A percentile compares a stretch with the other conserved stretches of the same genome.
Evolutionary conservation across 2,329 filamentous ascomycete species (phyloP).

Genomic region (Colletotrichum acutatum): DNA sequence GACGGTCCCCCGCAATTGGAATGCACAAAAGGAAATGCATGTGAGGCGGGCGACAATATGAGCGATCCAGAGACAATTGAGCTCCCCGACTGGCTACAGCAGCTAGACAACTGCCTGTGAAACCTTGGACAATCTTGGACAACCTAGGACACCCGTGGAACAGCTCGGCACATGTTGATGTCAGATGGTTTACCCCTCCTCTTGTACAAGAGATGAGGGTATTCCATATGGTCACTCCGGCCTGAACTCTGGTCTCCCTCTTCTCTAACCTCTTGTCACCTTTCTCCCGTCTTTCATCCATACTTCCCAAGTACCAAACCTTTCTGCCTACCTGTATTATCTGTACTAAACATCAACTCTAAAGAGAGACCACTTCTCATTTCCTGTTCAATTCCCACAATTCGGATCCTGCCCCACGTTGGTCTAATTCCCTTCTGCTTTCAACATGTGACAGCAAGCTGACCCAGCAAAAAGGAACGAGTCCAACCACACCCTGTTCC

Average conservation of each 20-base stretch:
- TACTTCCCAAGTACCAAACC: not conserved
- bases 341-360: not conserved
- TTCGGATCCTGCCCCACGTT: constrained; percentile 21
- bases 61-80: constrained; percentile 22
- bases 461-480: constrained; percentile 8
- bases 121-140: constrained; percentile 28
- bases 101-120: constrained; percentile 18
- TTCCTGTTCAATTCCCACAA: not conserved
- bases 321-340: not conserved
- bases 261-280: not conserved
- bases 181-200: constrained; percentile 30
- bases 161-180: constrained; percentile 34
- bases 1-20: constrained; percentile 27
- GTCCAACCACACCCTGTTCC: constrained; percentile 17
- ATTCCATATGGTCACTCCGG: not conserved
- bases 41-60: constrained; percentile 24
- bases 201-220: constrained; percentile 26
- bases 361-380: not conserved
- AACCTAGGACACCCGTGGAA: constrained; percentile 25
- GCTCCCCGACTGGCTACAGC: constrained; percentile 11
- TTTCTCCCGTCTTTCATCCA: not conserved
- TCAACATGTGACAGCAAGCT: constrained; percentile 24
- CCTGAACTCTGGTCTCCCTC: not conserved
- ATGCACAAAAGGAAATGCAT: constrained; percentile 28
- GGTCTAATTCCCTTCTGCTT: not conserved